Base-by-base conservation (phyloP, 352 stramenopile species). In the Halophytophthora batemanensis region DNA sequence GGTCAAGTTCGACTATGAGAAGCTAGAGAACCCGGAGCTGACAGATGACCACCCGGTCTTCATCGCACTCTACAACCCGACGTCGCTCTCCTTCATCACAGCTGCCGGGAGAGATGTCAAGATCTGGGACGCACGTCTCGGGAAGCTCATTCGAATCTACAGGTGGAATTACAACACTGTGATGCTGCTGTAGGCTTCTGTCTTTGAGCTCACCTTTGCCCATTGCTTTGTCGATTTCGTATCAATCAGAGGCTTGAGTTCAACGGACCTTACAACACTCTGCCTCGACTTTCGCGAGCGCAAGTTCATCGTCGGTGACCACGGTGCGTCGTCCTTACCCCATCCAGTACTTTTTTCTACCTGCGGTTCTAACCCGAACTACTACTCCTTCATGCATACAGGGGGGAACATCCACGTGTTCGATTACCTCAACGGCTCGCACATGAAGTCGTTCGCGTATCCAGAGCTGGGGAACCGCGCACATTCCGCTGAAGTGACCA, bases 391-490 rank as follows among this genome's bases (percentile, higher is more conserved):
- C 29, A 6, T n/a, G 17, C 13, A 12, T 28, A n/a, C 45, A 84
- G 66, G 58, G 7, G 87, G 87, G 19, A 74, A 79, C 36, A 78
- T 94, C 29, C 66, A 87, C 15, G 77, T 90, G n/a, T 92, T 86
- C 42, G 80, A 95, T 61, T 96, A 95, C 61, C 62, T 95, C 35
- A 96, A 94, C 42, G 87, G 86, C 15, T 76, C 73, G 17, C 71
- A 86, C 22, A 95, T 96, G 85, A 95, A 96, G 64, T 84, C 74
- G 8, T 95, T 89, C 44, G 74, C 71, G 37, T 91, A 92, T 43
- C 61, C 72, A 13, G 76, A 90, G 23, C 49, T 74, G 4, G 69
- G 77, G 37, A 80, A 86, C 46, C 67, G 75, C 22, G 81, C 86
- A 5, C 85, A 96, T 45, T 33, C 38, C n/a, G 69, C 67, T 36